Evolutionary conservation across 2,329 filamentous ascomycete species (phyloP).

Genomic region (Penicillium sp.): DNA sequence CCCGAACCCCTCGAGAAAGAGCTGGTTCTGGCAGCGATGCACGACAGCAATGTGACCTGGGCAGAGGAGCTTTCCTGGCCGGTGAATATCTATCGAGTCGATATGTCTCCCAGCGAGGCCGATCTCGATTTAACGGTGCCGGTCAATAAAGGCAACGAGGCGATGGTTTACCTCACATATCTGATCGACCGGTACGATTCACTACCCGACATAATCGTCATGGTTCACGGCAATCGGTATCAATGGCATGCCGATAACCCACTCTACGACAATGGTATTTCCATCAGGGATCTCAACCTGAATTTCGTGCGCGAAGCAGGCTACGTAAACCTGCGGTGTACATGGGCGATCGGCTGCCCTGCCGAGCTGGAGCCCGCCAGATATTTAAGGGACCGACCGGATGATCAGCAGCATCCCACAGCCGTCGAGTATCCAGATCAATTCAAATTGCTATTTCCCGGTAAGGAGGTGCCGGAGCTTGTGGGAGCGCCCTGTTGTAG

Average conservation of each 20-base stretch:
- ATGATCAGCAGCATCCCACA: slow-evolving; percentile 22
- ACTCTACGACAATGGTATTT: slow-evolving; percentile 24
- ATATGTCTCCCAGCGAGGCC: slow-evolving; percentile 32
- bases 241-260: slow-evolving; percentile 40
- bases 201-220: slow-evolving; percentile 40
- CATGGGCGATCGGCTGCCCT: slow-evolving; percentile 32
- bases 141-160: slow-evolving; percentile 47
- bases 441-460: slow-evolving; percentile 44
- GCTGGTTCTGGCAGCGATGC: slow-evolving; percentile 22
- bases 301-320: slow-evolving; percentile 30
- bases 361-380: slow-evolving; percentile 32
- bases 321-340: slow-evolving; percentile 36
- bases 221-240: slow-evolving; percentile 42
- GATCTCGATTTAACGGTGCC: slow-evolving; percentile 40
- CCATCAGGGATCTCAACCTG: slow-evolving; percentile 27
- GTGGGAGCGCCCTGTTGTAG: slow-evolving; percentile 50
- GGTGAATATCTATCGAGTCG: slow-evolving; percentile 40
- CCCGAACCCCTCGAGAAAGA: slow-evolving; percentile 9
- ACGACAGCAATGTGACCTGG: slow-evolving; percentile 22
- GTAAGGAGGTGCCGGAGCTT: slow-evolving; percentile 32
- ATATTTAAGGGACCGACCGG: slow-evolving; percentile 28
- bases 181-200: slow-evolving; percentile 32
- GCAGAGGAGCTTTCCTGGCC: slow-evolving; percentile 16
- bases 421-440: slow-evolving; percentile 30
- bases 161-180: slow-evolving; percentile 47